Conservation (phyloP, 1,284 basidiomycete species). For the Moesziomyces aphidis region DNA sequence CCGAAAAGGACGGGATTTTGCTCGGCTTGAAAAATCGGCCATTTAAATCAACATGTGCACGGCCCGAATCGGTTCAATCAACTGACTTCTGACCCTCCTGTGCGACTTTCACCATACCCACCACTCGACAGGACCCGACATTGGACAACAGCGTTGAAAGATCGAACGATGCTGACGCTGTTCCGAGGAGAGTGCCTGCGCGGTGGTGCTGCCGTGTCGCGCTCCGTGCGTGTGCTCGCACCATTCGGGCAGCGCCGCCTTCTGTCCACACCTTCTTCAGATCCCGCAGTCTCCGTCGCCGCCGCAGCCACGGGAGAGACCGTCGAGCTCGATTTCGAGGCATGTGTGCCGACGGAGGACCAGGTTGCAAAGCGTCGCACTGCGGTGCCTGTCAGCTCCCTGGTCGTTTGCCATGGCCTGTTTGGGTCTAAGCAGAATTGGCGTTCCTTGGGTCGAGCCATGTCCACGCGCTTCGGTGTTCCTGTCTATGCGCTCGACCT, state of each 20-base stretch:
- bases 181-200: constrained; percentile 15
- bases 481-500: constrained; percentile 84
- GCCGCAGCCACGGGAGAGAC: constrained; percentile 39
- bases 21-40: constrained; percentile 17
- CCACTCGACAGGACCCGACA: not conserved
- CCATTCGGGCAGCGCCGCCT: constrained; percentile 2
- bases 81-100: not conserved
- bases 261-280: constrained; percentile 31
- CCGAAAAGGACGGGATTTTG: constrained; percentile 21
- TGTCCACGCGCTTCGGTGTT: constrained; percentile 73
- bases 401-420: constrained; percentile 71
- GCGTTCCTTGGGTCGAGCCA: constrained; percentile 77
- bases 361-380: constrained; percentile 11
- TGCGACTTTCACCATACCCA: not conserved
- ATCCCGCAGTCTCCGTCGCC: constrained; percentile 18
- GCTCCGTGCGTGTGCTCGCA: constrained; percentile 1
- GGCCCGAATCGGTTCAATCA: not conserved
- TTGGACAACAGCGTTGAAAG: too few species aligned
- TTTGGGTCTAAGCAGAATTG: constrained; percentile 84
- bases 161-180: constrained; percentile 19
- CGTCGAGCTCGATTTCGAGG: constrained; percentile 43
- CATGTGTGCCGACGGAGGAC: constrained; percentile 26
- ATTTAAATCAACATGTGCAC: constrained; percentile 1
- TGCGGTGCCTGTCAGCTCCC: constrained; percentile 33
- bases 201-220: not conserved